phyloP scores from a whole-genome alignment of 1,139 yeast species.

The Kodamaea derodonti region DNA sequence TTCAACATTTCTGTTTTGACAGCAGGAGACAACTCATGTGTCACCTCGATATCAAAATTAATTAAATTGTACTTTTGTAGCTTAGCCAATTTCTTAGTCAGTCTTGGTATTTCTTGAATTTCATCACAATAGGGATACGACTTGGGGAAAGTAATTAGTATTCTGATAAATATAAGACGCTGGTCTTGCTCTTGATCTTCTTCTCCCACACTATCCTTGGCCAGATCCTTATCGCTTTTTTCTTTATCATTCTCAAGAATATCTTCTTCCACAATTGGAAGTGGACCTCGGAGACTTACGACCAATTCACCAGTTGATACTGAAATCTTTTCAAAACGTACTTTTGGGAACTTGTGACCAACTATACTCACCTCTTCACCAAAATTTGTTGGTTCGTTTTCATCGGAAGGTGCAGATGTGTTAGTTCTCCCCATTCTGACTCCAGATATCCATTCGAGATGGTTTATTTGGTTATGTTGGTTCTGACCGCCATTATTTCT shows the following conservation, averaged over 20 bases:
- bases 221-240: constrained; percentile 1
- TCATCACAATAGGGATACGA: constrained; percentile 61
- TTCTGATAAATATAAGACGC: constrained; percentile 59
- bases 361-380: constrained; percentile 91
- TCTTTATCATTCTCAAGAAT: neutral
- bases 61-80: constrained; percentile 24
- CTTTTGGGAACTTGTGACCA: constrained; percentile 86
- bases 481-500: constrained; percentile 16
- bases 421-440: constrained; percentile 68
- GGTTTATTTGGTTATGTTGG: constrained; percentile 45
- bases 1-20: constrained; percentile 48
- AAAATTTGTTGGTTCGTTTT: constrained; percentile 58
- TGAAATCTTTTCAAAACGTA: constrained; percentile 80
- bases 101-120: constrained; percentile 29
- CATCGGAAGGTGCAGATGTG: constrained; percentile 22
- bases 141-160: constrained; percentile 64
- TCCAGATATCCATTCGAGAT: constrained; percentile 91
- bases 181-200: constrained; percentile 10
- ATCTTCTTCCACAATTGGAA: constrained; percentile 27
- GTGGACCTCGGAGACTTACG: constrained; percentile 76
- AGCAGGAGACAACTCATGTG: constrained; percentile 55
- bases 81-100: constrained; percentile 19
- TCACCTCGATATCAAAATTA: constrained; percentile 70
- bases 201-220: neutral
- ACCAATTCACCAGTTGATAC: constrained; percentile 81